These are phyloP conservation scores for Rosa rugosa DNA, from an alignment of 306 rosid species.

Conservation along the genomic window DNA sequence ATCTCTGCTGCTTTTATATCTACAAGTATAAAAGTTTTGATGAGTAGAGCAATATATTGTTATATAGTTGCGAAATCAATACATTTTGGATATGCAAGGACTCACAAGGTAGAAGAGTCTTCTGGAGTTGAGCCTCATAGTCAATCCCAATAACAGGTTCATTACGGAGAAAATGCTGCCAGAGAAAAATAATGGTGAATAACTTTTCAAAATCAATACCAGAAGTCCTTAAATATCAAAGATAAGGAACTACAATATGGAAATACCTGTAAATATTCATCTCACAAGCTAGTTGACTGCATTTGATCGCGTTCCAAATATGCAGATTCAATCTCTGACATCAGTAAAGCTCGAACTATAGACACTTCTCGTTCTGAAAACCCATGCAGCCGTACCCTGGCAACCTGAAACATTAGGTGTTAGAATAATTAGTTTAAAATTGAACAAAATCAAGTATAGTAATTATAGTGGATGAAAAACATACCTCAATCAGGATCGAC, in stretches of 20 bases:
- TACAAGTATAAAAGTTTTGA: slow-evolving; percentile 31
- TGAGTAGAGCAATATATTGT: slow-evolving; percentile 29
- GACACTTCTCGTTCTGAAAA: slow-evolving; percentile 90
- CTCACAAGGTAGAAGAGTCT: slow-evolving; percentile 93
- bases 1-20: slow-evolving; percentile 74
- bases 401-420: slow-evolving; percentile 64
- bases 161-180: slow-evolving; percentile 84
- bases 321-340: slow-evolving; percentile 97
- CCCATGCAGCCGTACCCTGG: slow-evolving; percentile 82
- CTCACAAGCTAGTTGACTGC: slow-evolving; percentile 88
- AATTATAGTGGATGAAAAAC: slow-evolving; percentile 27
- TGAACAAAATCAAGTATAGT: slow-evolving; percentile 12
- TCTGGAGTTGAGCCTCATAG: slow-evolving; percentile 96
- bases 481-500: slow-evolving; percentile 85
- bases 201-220: slow-evolving; percentile 10
- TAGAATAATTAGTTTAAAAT: slow-evolving; percentile 19
- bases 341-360: slow-evolving; percentile 69
- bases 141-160: slow-evolving; percentile 93
- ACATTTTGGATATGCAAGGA: slow-evolving; percentile 13
- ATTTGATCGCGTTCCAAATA: slow-evolving; percentile 96
- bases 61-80: slow-evolving; percentile 14
- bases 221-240: slow-evolving; percentile 13
- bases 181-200: slow-evolving; percentile 27
- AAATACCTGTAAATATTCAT: slow-evolving; percentile 87
- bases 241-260: slow-evolving; percentile 6